These are phyloP conservation scores for Firmiana major DNA, from an alignment of 345 rosid species.

Conservation along the genomic window DNA sequence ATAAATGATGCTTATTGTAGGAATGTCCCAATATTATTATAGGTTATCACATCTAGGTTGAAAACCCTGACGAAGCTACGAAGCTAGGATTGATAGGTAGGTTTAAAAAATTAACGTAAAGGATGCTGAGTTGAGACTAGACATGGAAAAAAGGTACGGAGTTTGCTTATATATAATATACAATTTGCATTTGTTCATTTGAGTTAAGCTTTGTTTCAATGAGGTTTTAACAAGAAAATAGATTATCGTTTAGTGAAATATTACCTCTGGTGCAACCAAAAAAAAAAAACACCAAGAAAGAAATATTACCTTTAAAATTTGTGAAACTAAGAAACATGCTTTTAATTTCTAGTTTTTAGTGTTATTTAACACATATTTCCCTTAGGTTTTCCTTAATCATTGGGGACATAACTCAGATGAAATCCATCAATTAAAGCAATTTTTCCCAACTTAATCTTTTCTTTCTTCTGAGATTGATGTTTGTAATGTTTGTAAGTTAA, in stretches of 20 bases:
- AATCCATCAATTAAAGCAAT: background rate
- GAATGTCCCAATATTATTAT: conserved; percentile 79
- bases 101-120: conserved; percentile 62
- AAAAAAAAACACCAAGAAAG: too few species aligned
- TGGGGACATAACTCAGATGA: background rate
- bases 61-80: conserved; percentile 58
- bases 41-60: conserved; percentile 87
- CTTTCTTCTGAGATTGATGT: too few species aligned
- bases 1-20: too few species aligned
- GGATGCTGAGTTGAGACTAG: conserved; percentile 45
- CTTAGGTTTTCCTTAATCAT: too few species aligned
- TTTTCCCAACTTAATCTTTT: too few species aligned
- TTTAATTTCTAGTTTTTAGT: too few species aligned
- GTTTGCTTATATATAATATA: background rate
- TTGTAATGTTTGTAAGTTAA: conserved; percentile 32
- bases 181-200: background rate
- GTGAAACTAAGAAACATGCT: background rate
- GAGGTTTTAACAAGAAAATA: too few species aligned
- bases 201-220: background rate
- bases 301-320: too few species aligned
- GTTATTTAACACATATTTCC: too few species aligned
- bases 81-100: conserved; percentile 74
- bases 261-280: too few species aligned
- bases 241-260: too few species aligned
- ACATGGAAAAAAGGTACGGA: conserved; percentile 56